Evolutionary conservation across 2,329 filamentous ascomycete genomes (phyloP).

Genomic region (Cladosporium velox): DNA sequence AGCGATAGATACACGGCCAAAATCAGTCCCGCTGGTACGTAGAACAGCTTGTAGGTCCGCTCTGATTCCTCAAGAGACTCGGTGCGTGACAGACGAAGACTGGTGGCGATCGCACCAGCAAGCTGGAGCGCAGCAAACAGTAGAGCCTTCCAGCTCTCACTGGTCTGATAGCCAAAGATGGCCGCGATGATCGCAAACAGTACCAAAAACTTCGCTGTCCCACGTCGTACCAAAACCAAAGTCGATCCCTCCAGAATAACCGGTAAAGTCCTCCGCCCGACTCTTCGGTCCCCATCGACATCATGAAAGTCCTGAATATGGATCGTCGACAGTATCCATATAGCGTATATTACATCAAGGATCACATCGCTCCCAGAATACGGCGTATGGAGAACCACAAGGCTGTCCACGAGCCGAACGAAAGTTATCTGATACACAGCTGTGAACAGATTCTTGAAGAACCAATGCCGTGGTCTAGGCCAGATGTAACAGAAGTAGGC

Average conservation of each 20-base stretch:
- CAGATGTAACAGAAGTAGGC: not conserved
- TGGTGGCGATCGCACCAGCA: not conserved
- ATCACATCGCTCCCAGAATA: not conserved
- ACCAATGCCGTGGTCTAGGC: not conserved
- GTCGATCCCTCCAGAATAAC: not conserved
- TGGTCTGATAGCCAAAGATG: not conserved
- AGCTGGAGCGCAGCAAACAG: slow-evolving; percentile 1
- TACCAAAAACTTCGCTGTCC: not conserved
- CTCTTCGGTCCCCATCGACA: not conserved
- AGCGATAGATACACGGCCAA: not conserved
- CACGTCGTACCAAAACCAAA: not conserved
- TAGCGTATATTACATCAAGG: not conserved
- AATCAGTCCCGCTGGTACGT: not conserved
- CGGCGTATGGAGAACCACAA: not conserved
- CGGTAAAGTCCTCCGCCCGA: not conserved
- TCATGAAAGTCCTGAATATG: not conserved
- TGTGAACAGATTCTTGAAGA: not conserved
- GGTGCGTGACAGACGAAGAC: not conserved
- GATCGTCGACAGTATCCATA: not conserved
- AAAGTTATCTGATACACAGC: not conserved
- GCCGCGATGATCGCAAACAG: not conserved
- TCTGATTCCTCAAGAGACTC: not conserved
- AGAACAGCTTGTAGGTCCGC: not conserved
- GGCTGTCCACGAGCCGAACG: not conserved
- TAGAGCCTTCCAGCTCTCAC: no score